Evolutionary conservation across 2,329 filamentous ascomycete genomes (phyloP), one percentile per base, ranked within the genome.

Genomic region (Fusarium sarcochroum): DNA sequence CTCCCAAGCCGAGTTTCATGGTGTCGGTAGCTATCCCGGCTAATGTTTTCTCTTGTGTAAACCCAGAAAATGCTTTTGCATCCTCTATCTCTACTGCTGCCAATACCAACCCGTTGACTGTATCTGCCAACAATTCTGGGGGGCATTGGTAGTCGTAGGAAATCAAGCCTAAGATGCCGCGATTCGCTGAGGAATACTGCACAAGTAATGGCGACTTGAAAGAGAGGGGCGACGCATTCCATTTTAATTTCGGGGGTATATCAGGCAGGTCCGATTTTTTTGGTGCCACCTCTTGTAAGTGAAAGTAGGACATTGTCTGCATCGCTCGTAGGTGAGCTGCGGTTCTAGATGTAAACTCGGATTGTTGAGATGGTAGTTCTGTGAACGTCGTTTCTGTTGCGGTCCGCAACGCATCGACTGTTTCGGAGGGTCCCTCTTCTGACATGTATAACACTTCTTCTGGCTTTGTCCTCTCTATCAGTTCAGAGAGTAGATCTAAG

Each of bases 281-380:
- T 62, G 11, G 82, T 68, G 6, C 47, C 27, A 44, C 17, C 8
- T 63, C 54, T 35, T 74, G 61, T 13, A 70, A 35, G 74, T 95
- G 93, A 73, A 95, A 93, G 71, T 94, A 95, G 0, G 91, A 90
- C 84, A 93, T 90, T n/a, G 85, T 88, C 70, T 94, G 91, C 90
- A 95, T 93, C 7, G 86, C 85, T 50, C 91, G 83, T 4, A 93
- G 78, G 63, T 94, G 89, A 1, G 87, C 84, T 0, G 91, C 85
- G 11, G 89, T 91, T 37, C 90, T 83, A 5, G 85, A 80, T 2
- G 83, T 83, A 40, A 82, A 82, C 40, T 88, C 85, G n/a, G 83
- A 83, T 10, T 84, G 77, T 69, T 90, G 86, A 2, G 90, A 90
- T 7, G 89, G 86, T 6, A 93, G 79, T 7, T 83, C 81, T 38